Evolutionary conservation across 768 basidiomycete species (phyloP).

Genomic region (Cystofilobasidium bisporidii): DNA sequence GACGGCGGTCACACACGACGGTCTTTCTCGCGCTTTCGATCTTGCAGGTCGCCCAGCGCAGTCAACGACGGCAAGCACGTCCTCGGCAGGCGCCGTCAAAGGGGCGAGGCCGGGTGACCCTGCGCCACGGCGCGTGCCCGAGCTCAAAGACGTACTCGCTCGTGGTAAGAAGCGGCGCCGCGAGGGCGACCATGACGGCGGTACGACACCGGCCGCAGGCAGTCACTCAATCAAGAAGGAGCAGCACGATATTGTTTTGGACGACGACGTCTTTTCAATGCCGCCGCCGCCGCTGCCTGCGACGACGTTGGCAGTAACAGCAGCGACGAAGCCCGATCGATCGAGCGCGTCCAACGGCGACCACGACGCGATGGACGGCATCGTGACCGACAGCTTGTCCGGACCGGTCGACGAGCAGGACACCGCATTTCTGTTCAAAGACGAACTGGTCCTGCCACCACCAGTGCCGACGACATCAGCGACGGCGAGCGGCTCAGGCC

Average conservation of each 20-base stretch:
- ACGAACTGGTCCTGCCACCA: background rate
- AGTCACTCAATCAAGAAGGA: no score
- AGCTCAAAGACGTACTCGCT: background rate
- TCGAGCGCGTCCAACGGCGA: background rate
- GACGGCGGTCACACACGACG: background rate
- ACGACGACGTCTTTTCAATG: background rate
- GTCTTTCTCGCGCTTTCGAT: background rate
- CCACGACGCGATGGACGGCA: no score
- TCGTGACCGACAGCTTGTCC: no score
- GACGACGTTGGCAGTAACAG: no score
- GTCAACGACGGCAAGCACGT: no score
- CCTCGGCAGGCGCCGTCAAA: background rate
- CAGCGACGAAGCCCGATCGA: no score
- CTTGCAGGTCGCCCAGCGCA: no score
- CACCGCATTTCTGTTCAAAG: background rate
- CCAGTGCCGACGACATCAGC: background rate
- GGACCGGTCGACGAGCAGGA: background rate
- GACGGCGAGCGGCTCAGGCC: no score
- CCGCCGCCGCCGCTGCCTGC: background rate
- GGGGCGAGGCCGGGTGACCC: background rate
- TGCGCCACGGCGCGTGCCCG: constrained; percentile 11
- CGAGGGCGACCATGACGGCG: background rate
- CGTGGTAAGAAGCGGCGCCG: background rate
- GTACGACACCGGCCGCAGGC: no score
- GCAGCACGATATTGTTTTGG: background rate